These are phyloP conservation scores for Penicillium sp. DNA, from an alignment of 2,329 filamentous ascomycete species.

Conservation along the genomic window DNA sequence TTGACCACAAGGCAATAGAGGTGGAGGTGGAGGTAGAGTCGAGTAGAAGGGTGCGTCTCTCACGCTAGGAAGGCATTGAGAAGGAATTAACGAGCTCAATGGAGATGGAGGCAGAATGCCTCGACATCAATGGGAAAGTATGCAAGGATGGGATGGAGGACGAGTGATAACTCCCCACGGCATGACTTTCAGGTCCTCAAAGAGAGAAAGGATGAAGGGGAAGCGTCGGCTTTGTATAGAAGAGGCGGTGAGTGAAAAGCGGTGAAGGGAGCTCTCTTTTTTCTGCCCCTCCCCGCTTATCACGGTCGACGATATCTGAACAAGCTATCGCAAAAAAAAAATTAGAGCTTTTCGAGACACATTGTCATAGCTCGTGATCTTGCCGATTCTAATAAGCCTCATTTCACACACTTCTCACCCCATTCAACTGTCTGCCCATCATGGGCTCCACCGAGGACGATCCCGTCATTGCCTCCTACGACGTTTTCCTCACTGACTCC, in stretches of 20 bases:
- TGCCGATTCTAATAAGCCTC: background rate
- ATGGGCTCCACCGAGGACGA: conserved; percentile 55
- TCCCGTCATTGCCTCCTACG: conserved; percentile 76
- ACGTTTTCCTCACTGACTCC: conserved; percentile 81
- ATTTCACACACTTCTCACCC: background rate
- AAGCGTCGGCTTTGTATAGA: background rate
- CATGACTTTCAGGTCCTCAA: conserved; percentile 15
- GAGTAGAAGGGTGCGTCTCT: background rate
- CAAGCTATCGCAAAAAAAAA: conserved; percentile 13
- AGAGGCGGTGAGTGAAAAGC: conserved; percentile 1
- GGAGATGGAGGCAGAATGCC: background rate
- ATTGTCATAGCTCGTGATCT: background rate
- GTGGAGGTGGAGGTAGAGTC: background rate
- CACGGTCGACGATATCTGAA: conserved; percentile 15
- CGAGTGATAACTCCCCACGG: conserved; percentile 14
- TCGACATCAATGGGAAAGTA: background rate
- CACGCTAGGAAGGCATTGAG: background rate
- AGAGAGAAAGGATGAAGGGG: background rate
- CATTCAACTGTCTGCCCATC: too few species aligned
- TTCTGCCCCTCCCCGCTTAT: conserved; percentile 32
- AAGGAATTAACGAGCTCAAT: background rate
- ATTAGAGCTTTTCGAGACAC: conserved; percentile 17
- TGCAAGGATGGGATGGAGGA: conserved; percentile 12
- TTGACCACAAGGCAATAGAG: background rate
- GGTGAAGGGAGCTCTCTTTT: conserved; percentile 21